Percentiles rank a stretch among this genome's conserved stretches.
Conservation (phyloP, 176 grass and related monocot genomes). For the Oryza officinalis region DNA sequence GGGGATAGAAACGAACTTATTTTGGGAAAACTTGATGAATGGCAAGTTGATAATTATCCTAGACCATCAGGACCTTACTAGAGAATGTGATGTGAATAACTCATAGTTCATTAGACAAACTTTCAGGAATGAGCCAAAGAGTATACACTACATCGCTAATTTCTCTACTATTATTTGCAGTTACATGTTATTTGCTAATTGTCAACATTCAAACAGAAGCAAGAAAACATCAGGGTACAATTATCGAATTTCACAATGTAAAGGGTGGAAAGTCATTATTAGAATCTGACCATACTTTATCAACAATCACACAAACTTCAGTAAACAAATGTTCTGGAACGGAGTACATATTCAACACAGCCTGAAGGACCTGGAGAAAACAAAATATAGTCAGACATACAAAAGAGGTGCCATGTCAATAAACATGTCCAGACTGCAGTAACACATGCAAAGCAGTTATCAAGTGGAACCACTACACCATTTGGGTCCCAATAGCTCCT, state of each 20-base stretch:
- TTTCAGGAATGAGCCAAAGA: too few species aligned
- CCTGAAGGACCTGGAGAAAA: constrained; percentile 79
- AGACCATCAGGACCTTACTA: too few species aligned
- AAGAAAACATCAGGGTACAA: neutral
- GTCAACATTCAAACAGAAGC: too few species aligned
- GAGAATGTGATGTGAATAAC: too few species aligned
- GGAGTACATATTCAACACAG: constrained; percentile 62
- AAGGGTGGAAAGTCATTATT: neutral
- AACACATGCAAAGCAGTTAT: neutral
- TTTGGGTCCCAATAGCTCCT: neutral
- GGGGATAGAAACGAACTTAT: too few species aligned
- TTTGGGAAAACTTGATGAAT: too few species aligned
- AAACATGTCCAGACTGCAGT: neutral
- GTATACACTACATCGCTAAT: too few species aligned
- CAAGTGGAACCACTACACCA: neutral
- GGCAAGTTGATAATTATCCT: too few species aligned
- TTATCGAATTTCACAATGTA: neutral
- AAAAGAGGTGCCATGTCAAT: constrained; percentile 1
- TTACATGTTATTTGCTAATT: too few species aligned
- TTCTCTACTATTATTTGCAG: too few species aligned
- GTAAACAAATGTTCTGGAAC: constrained; percentile 75
- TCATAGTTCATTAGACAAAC: too few species aligned
- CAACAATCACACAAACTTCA: constrained; percentile 80
- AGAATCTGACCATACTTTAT: constrained; percentile 58
- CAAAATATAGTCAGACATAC: constrained; percentile 14